Evolutionary conservation across 192 early-diverging fungal species (phyloP).

Genomic region (Radiomyces spectabilis): DNA sequence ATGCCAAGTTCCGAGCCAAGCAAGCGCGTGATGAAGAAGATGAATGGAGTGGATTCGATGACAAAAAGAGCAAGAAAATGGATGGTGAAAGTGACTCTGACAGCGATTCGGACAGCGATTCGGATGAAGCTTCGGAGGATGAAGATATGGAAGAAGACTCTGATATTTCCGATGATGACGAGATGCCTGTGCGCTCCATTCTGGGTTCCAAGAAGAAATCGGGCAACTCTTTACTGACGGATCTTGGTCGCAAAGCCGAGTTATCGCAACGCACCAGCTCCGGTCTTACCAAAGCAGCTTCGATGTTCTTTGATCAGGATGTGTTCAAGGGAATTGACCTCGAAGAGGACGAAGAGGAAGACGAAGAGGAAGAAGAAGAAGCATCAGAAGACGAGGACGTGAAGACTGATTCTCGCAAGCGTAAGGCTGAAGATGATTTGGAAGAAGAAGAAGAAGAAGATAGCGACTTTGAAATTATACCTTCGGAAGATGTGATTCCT

Average conservation of each 20-base stretch:
- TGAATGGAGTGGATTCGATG: slow-evolving; percentile 59
- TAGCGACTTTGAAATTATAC: slow-evolving; percentile 54
- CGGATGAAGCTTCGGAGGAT: slow-evolving; percentile 21
- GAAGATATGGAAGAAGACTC: slow-evolving; percentile 10
- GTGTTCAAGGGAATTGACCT: slow-evolving; percentile 69
- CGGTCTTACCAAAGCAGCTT: slow-evolving; percentile 72
- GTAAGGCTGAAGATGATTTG: slow-evolving; percentile 42
- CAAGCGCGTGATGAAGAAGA: slow-evolving; percentile 60
- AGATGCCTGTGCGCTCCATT: slow-evolving; percentile 2
- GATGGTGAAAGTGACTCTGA: slow-evolving; percentile 42
- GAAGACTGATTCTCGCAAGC: slow-evolving; percentile 33
- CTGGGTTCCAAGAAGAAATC: slow-evolving; percentile 32
- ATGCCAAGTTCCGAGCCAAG: slow-evolving; percentile 70
- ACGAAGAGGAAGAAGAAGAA: slow-evolving; percentile 32
- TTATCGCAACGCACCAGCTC: slow-evolving; percentile 33
- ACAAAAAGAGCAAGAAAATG: slow-evolving; percentile 31
- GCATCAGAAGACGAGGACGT: slow-evolving; percentile 11
- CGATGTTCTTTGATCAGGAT: slow-evolving; percentile 95
- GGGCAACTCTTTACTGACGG: slow-evolving; percentile 41
- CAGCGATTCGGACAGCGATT: slow-evolving; percentile 3
- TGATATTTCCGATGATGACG: slow-evolving; percentile 15
- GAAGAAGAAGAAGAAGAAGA: slow-evolving; percentile 18
- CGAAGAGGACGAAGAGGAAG: slow-evolving; percentile 49
- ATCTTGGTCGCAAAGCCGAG: slow-evolving; percentile 48
- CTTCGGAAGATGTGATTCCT: slow-evolving; percentile 19